These are phyloP conservation scores for Zygnema circumcarinatum DNA, from an alignment of 139 green algal species.

Conservation along the genomic window DNA sequence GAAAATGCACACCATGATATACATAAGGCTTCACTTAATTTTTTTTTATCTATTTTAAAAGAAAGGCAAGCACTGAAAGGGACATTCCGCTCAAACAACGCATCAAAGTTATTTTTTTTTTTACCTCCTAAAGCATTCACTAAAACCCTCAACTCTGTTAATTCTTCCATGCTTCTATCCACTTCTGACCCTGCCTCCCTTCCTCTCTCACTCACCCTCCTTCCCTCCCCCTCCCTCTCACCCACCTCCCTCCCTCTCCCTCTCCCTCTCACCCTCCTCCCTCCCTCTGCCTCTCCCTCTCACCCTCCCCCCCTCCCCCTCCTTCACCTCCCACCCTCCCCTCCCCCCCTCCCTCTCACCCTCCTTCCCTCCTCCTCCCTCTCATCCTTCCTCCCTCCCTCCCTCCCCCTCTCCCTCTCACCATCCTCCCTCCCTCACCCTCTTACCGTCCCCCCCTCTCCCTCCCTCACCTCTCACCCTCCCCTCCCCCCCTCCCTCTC, in stretches of 20 bases:
- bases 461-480: not conserved
- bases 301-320: not conserved
- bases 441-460: not conserved
- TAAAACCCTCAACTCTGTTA: no score
- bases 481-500: not conserved
- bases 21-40: no score
- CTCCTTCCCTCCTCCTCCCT: not conserved
- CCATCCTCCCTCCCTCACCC: no score
- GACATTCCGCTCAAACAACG: no score
- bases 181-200: not conserved
- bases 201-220: not conserved
- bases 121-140: no score
- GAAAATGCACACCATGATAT: no score
- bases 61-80: no score
- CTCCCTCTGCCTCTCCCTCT: slow-evolving; percentile 1
- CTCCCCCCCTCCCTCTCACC: not conserved
- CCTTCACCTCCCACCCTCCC: not conserved
- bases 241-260: not conserved
- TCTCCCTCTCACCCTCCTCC: no score
- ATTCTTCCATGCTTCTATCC: not conserved
- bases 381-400: slow-evolving; percentile 1
- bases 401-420: no score
- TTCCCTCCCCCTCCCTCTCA: not conserved
- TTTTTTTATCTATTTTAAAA: no score
- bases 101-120: no score